Base-by-base conservation (phyloP, 805 yeast genomes). In the Ogataea trehaloabstinens region DNA sequence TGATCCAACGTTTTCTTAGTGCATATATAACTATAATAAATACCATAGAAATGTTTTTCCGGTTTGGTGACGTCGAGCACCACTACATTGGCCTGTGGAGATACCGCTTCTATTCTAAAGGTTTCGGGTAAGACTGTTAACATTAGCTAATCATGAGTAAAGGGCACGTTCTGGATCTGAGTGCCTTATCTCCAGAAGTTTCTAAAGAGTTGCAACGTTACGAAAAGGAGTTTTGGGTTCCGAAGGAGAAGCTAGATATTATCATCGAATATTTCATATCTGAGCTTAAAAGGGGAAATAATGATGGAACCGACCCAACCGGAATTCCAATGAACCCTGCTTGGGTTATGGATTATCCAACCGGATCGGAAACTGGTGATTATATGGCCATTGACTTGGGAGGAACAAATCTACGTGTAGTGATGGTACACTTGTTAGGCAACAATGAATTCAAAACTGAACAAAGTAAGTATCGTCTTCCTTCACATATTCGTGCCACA, bases 381-480 rank as follows among this genome's bases (percentile, higher is more conserved):
- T 76, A 68, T 57, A 58, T 77, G 50, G 82, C 82, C 28, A 72
- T 77, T 44, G 82, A 77, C 61, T 65, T 77, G 48, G 82, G 82
- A 50, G 82, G 82, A 54, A 77, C 82, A 42, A 76, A 77, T 63
- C 66, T 77, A 58, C 66, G 82, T 59, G 78, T 76, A 29, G 82
- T 77, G 33, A 61, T 73, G 60, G 69, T 64, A 24, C 61, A 57
- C 32, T 49, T 64, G 19, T 78, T 81, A 38, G 99, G 99, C 48
- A 73, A 82, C 62, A 76, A 85, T 51, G 78, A 85, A 61, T 89
- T 93, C 57, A 91, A 84, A 61, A 83, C 95, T 37, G 79, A 83
- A 30, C 99, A 93, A 68, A 78, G 86, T 52, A 93, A 93, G 67
- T 93, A 80, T 65, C 77, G 83, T 38, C 73, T 93, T 64, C 96